Evolutionary conservation across 768 basidiomycete species (phyloP).

Genomic region (Goffeauzyma gilvescens): DNA sequence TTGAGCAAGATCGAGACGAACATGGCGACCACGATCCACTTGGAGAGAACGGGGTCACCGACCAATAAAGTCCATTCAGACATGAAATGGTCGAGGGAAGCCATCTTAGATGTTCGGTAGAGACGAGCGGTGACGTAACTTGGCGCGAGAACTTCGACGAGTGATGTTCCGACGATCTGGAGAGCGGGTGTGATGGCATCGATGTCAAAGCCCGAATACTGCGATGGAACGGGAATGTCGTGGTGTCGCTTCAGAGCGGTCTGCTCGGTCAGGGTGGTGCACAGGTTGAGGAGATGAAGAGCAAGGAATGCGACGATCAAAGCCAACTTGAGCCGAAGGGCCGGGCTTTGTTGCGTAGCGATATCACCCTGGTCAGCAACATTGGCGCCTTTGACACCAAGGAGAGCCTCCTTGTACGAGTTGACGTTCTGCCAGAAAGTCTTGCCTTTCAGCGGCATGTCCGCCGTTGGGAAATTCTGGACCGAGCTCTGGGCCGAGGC

Average conservation of each 20-base stretch:
- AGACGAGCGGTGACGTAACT: conserved; percentile 12
- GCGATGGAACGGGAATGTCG: conserved; percentile 11
- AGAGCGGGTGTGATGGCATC: background rate
- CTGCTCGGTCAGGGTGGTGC: conserved; percentile 66
- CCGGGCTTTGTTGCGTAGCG: conserved; percentile 50
- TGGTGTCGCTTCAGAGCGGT: conserved; percentile 39
- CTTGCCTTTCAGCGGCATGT: no score
- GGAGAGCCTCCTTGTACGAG: conserved; percentile 34
- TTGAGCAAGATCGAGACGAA: conserved; percentile 74
- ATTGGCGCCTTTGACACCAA: conserved; percentile 13
- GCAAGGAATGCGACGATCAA: conserved; percentile 83
- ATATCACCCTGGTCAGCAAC: conserved; percentile 5
- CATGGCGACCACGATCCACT: conserved; percentile 82
- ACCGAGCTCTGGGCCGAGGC: no score
- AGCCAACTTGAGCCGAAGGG: conserved; percentile 70
- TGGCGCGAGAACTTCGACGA: background rate
- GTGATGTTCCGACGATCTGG: conserved; percentile 13
- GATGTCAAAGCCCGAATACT: background rate
- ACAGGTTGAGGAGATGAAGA: conserved; percentile 78
- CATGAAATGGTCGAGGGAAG: conserved; percentile 68
- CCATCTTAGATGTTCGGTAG: conserved; percentile 24
- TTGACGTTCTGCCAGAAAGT: no score
- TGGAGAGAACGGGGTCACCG: conserved; percentile 79
- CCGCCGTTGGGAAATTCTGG: no score
- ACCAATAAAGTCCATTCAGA: conserved; percentile 73